A percentile compares a stretch with the other conserved stretches of the same genome.
Evolutionary conservation across 345 rosid species (phyloP).

Genomic region (Populus euphratica): DNA sequence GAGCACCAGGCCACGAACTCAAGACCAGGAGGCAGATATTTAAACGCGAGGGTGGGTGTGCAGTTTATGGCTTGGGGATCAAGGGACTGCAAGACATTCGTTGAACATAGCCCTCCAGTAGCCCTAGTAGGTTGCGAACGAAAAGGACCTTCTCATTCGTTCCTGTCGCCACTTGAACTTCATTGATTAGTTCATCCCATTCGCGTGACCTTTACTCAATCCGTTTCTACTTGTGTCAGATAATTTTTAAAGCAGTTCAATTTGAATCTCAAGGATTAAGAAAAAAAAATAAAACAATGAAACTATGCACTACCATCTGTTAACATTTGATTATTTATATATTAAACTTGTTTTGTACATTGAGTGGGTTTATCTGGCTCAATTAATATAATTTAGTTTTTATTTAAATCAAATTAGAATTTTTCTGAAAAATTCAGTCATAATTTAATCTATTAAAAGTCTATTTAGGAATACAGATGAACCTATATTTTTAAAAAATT

Average conservation of each 20-base stretch:
- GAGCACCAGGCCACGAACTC: too few species aligned
- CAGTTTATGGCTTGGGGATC: background rate
- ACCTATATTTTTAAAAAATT: too few species aligned
- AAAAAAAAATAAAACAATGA: background rate
- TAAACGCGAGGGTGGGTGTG: background rate
- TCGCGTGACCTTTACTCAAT: constrained; percentile 9
- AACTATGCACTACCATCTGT: background rate
- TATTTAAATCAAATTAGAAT: too few species aligned
- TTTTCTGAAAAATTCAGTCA: too few species aligned
- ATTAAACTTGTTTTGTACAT: too few species aligned
- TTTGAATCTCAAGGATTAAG: background rate
- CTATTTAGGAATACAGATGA: too few species aligned
- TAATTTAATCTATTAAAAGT: too few species aligned
- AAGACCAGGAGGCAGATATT: too few species aligned
- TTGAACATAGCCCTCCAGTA: background rate
- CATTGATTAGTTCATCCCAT: background rate
- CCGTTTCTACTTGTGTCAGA: background rate
- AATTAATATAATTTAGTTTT: too few species aligned
- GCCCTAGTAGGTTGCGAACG: background rate
- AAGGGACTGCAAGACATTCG: background rate
- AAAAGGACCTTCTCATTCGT: background rate
- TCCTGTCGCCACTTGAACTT: background rate
- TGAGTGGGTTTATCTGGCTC: too few species aligned
- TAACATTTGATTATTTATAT: background rate
- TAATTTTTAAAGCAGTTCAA: background rate